phyloP scores from a whole-genome alignment of 2,329 filamentous ascomycete genomes.

The Daldinia sp. region DNA sequence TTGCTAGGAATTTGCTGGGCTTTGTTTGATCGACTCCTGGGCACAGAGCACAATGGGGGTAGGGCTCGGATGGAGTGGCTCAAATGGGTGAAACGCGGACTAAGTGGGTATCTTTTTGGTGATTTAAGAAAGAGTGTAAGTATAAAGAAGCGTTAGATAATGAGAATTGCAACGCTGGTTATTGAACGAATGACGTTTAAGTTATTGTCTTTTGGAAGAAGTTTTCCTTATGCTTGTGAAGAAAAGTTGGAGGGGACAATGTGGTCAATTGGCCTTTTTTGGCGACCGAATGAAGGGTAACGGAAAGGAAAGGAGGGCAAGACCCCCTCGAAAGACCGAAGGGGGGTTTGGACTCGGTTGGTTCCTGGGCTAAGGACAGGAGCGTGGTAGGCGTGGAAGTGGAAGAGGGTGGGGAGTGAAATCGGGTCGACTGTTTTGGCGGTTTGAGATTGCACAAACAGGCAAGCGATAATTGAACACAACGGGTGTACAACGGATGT shows the following conservation, averaged over 20 bases:
- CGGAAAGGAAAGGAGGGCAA: conserved; percentile 13
- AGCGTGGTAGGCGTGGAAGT: background rate
- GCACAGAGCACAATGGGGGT: conserved; percentile 21
- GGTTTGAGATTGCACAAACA: conserved; percentile 31
- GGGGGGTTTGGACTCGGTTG: background rate
- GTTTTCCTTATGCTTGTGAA: conserved; percentile 1
- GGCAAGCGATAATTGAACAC: conserved; percentile 7
- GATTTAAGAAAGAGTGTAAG: conserved; percentile 22
- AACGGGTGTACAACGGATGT: background rate
- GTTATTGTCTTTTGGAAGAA: background rate
- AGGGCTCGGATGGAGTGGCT: conserved; percentile 28
- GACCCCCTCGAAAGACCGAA: background rate
- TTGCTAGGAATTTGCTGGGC: conserved; percentile 26
- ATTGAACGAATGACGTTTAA: conserved; percentile 22
- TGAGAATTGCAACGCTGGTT: background rate
- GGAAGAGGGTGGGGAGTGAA: background rate
- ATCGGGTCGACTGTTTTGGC: conserved; percentile 19
- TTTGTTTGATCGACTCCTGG: conserved; percentile 38
- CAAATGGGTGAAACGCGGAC: conserved; percentile 26
- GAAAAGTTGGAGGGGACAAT: conserved; percentile 2
- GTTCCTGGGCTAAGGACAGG: background rate
- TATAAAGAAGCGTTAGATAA: background rate
- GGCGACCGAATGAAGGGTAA: conserved; percentile 15
- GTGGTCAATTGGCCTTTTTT: conserved; percentile 16
- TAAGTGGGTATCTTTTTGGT: conserved; percentile 16